Conservation (phyloP, 1,284 basidiomycete species). For the Melampsora americana region DNA sequence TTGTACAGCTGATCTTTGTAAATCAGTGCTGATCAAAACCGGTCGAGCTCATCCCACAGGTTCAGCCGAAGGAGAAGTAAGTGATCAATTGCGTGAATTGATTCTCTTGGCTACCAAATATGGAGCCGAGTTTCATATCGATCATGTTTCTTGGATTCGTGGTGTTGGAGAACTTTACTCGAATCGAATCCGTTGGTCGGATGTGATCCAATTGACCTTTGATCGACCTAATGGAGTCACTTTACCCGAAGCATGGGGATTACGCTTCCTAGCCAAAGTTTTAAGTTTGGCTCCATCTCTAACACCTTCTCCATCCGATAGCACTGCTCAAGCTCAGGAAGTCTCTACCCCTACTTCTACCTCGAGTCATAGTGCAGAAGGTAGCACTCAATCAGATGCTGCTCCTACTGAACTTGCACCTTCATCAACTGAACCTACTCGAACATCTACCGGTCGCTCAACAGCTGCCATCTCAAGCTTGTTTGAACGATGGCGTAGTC, state of each 20-base stretch:
- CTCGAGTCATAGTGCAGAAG: neutral
- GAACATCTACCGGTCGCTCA: slow-evolving; percentile 8
- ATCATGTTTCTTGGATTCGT: slow-evolving; percentile 40
- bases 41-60: neutral
- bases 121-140: slow-evolving; percentile 35
- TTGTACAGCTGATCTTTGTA: slow-evolving; percentile 37
- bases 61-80: slow-evolving; percentile 14
- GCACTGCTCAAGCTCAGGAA: neutral
- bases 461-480: slow-evolving; percentile 41
- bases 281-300: slow-evolving; percentile 25
- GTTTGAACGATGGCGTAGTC: slow-evolving; percentile 30
- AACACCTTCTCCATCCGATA: neutral
- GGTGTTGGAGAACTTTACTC: slow-evolving; percentile 31
- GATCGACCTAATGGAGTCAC: slow-evolving; percentile 28
- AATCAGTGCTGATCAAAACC: slow-evolving; percentile 36
- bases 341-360: slow-evolving; percentile 7
- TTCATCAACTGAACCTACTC: slow-evolving; percentile 25
- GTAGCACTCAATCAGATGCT: neutral
- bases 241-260: slow-evolving; percentile 39
- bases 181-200: slow-evolving; percentile 37
- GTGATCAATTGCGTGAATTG: slow-evolving; percentile 21
- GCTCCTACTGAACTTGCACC: slow-evolving; percentile 6
- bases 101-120: slow-evolving; percentile 28
- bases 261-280: slow-evolving; percentile 39
- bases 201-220: slow-evolving; percentile 34